Percentiles rank a stretch among this genome's conserved stretches.
Evolutionary conservation across 2,329 filamentous ascomycete genomes (phyloP).

Genomic region (Purpureocillium takamizusanense): DNA sequence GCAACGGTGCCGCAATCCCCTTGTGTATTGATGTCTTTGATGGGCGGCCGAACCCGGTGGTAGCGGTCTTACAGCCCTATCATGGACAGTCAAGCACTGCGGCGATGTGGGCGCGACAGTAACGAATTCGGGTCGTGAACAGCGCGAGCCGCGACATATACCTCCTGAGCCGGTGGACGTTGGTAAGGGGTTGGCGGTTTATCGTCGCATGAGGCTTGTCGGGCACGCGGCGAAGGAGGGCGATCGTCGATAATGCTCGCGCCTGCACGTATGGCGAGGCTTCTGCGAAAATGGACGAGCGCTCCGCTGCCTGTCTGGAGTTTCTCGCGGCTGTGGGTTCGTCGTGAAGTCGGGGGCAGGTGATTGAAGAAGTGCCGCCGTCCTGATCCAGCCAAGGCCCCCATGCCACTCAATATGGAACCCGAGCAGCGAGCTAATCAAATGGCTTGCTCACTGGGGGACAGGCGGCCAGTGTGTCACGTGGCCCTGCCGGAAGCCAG

Average conservation of each 20-base stretch:
- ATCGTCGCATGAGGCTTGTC: constrained; percentile 20
- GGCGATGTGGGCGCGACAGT: constrained; percentile 12
- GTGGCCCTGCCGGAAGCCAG: not conserved
- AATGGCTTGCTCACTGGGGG: not conserved
- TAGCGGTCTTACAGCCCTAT: constrained; percentile 13
- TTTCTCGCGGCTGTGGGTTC: not conserved
- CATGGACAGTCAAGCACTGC: constrained; percentile 19
- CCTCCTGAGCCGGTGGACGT: constrained; percentile 22
- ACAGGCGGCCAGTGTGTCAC: constrained; percentile 2
- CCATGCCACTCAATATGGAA: not conserved
- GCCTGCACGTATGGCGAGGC: not conserved
- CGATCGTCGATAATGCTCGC: not conserved
- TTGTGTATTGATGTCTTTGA: constrained; percentile 12
- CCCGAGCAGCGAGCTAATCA: not conserved
- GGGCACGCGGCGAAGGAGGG: not conserved
- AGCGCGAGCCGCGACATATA: constrained; percentile 17
- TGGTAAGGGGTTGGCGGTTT: constrained; percentile 7
- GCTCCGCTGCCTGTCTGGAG: not conserved
- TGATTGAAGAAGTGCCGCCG: constrained; percentile 3
- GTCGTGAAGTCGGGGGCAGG: constrained; percentile 1
- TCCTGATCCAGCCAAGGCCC: not conserved
- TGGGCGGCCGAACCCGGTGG: constrained; percentile 14
- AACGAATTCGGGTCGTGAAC: constrained; percentile 12
- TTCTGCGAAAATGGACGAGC: not conserved
- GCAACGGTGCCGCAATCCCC: constrained; percentile 21